phyloP scores from a whole-genome alignment of 768 basidiomycete genomes.

The Pisolithus tinctorius region DNA sequence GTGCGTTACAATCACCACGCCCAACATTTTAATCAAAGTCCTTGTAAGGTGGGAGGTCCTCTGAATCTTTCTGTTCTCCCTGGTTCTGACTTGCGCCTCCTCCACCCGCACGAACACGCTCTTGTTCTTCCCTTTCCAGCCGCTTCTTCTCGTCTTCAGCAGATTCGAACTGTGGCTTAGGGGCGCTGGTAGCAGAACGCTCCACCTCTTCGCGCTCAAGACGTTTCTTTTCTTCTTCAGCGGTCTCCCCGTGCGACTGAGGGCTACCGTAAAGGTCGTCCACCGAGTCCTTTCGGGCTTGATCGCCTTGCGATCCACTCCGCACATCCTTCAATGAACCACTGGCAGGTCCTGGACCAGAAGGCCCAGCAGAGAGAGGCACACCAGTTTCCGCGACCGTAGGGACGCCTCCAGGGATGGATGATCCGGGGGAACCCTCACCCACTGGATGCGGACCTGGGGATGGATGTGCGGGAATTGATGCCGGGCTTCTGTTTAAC shows the following conservation, averaged over 20 bases:
- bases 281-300: conserved; percentile 17
- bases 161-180: conserved; percentile 30
- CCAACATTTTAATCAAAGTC: conserved; percentile 22
- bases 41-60: conserved; percentile 40
- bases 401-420: conserved; percentile 36
- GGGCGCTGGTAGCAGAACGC: conserved; percentile 25
- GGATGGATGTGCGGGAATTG: conserved; percentile 22
- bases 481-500: conserved; percentile 21
- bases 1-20: background rate
- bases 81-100: conserved; percentile 14
- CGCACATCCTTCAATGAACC: conserved; percentile 55
- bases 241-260: conserved; percentile 37
- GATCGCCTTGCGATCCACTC: conserved; percentile 27
- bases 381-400: conserved; percentile 74
- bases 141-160: conserved; percentile 63
- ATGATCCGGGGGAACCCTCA: conserved; percentile 1
- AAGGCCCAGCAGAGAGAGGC: conserved; percentile 51
- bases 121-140: conserved; percentile 61
- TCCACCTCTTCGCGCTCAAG: conserved; percentile 48
- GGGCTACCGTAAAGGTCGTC: conserved; percentile 26
- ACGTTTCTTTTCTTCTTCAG: conserved; percentile 63
- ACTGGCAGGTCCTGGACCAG: conserved; percentile 59
- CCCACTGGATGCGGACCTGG: conserved; percentile 26
- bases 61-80: conserved; percentile 21
- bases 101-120: conserved; percentile 35